Conservation (phyloP, 768 basidiomycete species). For the Tulasnella sp. region DNA sequence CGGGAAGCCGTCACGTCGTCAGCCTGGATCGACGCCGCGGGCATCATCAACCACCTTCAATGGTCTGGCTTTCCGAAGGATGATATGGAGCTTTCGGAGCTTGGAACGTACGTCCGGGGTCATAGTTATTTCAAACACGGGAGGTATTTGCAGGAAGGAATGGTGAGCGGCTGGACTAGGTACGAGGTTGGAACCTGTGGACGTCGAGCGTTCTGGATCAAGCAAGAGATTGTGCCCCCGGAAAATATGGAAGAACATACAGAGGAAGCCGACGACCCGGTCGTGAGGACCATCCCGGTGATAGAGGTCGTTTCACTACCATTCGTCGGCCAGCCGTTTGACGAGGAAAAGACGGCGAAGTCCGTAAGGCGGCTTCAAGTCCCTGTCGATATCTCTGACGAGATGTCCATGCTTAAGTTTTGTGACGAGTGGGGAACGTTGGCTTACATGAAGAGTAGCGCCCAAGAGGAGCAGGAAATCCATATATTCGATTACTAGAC, state of each 20-base stretch:
- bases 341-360: background rate
- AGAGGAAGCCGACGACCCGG: background rate
- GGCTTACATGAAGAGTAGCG: background rate
- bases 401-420: background rate
- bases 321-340: background rate
- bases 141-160: background rate
- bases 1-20: background rate
- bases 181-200: background rate
- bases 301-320: background rate
- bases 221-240: background rate
- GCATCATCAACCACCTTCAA: background rate
- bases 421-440: background rate
- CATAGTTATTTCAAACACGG: background rate
- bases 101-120: background rate
- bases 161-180: background rate
- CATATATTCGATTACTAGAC: too few species aligned
- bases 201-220: background rate
- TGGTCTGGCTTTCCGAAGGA: background rate
- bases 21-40: background rate
- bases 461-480: background rate
- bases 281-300: background rate
- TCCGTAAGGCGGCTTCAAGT: background rate
- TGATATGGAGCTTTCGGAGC: background rate
- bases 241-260: background rate
- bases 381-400: background rate